phyloP scores from a whole-genome alignment of 225 moss, liverwort and hornwort species.

The Rhytidiadelphus loreus region DNA sequence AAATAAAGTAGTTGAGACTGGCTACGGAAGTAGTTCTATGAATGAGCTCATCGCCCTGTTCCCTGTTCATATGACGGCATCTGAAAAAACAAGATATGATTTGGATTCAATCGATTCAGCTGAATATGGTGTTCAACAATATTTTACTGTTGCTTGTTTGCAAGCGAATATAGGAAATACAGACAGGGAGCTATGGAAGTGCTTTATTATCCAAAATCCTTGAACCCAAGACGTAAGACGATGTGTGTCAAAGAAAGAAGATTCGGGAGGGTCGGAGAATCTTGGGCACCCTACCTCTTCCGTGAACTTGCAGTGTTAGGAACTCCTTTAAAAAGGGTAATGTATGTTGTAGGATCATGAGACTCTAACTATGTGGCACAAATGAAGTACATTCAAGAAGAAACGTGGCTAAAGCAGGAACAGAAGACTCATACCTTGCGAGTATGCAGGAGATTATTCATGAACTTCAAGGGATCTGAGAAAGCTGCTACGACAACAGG shows the following conservation, averaged over 20 bases:
- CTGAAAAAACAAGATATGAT: neutral
- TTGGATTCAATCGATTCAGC: neutral
- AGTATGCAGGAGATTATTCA: slow-evolving; percentile 89
- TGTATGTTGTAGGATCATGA: neutral
- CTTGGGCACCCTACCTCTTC: neutral
- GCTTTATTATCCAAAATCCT: neutral
- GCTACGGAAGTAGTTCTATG: neutral
- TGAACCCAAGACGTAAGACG: neutral
- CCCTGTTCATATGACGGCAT: neutral
- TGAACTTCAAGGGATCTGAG: slow-evolving; percentile 81
- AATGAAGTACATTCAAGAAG: neutral
- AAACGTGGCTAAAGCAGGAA: neutral
- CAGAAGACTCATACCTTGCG: slow-evolving; percentile 46
- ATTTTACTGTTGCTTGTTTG: neutral
- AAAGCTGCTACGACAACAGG: slow-evolving; percentile 77
- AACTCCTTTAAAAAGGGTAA: neutral
- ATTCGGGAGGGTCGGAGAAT: neutral
- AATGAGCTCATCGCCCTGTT: neutral
- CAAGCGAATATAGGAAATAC: neutral
- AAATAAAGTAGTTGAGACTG: neutral
- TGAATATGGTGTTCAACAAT: neutral
- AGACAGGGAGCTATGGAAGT: neutral
- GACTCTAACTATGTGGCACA: neutral
- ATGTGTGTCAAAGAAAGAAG: neutral
- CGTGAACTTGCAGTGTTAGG: neutral